These are phyloP conservation scores for Zygoascus tannicola DNA, from an alignment of 805 yeast genomes.

Conservation along the genomic window DNA sequence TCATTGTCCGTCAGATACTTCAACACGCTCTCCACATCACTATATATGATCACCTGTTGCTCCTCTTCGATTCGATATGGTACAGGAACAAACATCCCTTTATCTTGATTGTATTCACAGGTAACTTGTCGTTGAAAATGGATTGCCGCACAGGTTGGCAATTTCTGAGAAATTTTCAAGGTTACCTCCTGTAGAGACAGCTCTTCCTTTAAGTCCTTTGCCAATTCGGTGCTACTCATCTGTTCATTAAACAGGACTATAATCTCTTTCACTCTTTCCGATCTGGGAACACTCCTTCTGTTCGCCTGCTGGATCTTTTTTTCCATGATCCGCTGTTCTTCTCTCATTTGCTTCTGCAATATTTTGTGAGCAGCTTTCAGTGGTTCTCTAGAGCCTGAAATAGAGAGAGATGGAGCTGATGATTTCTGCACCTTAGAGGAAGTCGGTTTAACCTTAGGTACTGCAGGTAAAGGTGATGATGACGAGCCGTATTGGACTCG, in stretches of 20 bases:
- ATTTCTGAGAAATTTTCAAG: neutral
- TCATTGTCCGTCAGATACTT: neutral
- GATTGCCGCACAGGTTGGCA: neutral
- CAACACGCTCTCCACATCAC: neutral
- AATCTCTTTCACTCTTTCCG: slow-evolving; percentile 4
- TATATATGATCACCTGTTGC: slow-evolving; percentile 6
- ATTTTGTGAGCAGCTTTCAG: neutral
- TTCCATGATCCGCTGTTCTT: neutral
- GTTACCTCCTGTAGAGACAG: neutral
- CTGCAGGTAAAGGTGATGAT: neutral
- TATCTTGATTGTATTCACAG: slow-evolving; percentile 12
- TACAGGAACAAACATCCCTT: slow-evolving; percentile 16
- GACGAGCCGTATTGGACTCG: neutral
- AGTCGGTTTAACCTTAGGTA: neutral
- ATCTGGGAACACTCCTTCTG: neutral
- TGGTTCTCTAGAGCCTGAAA: neutral
- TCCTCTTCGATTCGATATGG: slow-evolving; percentile 6
- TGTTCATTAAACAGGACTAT: slow-evolving; percentile 3
- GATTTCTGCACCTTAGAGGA: neutral
- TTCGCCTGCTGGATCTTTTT: neutral
- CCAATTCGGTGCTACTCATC: neutral
- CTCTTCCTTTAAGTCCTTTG: neutral
- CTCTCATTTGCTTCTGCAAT: neutral
- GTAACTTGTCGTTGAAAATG: slow-evolving; percentile 11
- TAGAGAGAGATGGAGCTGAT: neutral